phyloP scores from a whole-genome alignment of 805 yeast species.

The Jamesozyma rosinii region DNA sequence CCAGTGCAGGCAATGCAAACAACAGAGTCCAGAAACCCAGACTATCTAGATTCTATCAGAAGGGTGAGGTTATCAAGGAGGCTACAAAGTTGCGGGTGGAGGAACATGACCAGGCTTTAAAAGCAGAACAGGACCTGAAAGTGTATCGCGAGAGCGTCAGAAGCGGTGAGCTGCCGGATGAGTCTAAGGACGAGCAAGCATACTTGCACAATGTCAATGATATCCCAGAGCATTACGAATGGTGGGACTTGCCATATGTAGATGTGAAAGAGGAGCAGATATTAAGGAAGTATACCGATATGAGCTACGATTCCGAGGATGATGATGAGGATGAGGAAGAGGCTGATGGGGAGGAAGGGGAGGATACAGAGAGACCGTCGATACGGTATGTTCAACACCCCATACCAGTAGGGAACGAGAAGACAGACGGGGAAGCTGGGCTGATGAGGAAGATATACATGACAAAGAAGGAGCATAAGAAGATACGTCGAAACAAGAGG shows the following conservation, averaged over 20 bases:
- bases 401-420: conserved; percentile 44
- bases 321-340: conserved; percentile 30
- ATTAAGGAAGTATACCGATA: conserved; percentile 26
- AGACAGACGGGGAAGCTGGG: conserved; percentile 32
- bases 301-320: conserved; percentile 18
- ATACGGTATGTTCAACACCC: conserved; percentile 80
- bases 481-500: conserved; percentile 63
- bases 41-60: neutral
- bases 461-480: conserved; percentile 69
- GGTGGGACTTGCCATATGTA: conserved; percentile 78
- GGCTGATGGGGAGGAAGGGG: conserved; percentile 23
- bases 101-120: neutral
- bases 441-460: conserved; percentile 43
- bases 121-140: conserved; percentile 19
- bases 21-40: neutral
- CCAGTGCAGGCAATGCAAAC: conserved; percentile 2
- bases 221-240: conserved; percentile 59
- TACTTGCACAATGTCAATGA: conserved; percentile 31
- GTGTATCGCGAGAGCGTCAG: conserved; percentile 34
- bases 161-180: conserved; percentile 40
- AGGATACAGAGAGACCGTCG: conserved; percentile 36
- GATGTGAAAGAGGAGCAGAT: conserved; percentile 31
- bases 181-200: conserved; percentile 45
- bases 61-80: neutral
- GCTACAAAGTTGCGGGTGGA: neutral